Evolutionary conservation across 257 asterid genomes (phyloP).

Genomic region (Nemophila menziesii): DNA sequence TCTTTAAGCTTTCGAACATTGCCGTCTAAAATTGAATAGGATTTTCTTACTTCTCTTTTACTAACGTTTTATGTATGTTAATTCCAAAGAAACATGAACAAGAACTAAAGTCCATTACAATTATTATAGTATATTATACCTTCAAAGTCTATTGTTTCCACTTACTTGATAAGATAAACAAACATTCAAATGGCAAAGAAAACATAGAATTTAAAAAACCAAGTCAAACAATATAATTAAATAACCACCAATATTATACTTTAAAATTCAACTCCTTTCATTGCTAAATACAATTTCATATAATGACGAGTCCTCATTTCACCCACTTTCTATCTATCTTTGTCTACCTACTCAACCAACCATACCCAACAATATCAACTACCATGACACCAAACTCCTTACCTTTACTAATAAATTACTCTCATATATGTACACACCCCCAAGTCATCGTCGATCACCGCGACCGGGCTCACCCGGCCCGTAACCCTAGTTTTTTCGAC

Average conservation of each 20-base stretch:
- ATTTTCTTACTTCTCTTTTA: no score
- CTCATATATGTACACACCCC: background rate
- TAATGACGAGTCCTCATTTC: conserved; percentile 25
- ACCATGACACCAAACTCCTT: background rate
- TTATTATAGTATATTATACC: no score
- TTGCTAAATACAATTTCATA: background rate
- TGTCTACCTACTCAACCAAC: conserved; percentile 19
- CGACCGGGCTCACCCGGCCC: no score
- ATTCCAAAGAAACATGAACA: background rate
- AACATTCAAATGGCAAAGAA: background rate
- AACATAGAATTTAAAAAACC: no score
- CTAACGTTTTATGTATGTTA: no score
- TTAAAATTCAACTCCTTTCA: conserved; percentile 11
- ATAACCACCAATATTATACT: conserved; percentile 8
- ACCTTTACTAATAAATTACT: background rate
- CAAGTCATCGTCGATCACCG: no score
- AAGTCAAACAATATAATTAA: background rate
- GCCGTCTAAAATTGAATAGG: no score
- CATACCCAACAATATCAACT: background rate
- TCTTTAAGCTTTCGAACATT: no score
- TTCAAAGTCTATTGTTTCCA: no score
- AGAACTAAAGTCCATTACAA: background rate
- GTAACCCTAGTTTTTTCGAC: background rate
- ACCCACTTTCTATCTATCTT: conserved; percentile 19
- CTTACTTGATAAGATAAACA: no score